A percentile compares a stretch with the other conserved stretches of the same genome.
Conservation (phyloP, 2,329 filamentous ascomycete species). For the Nothophoma quercina region DNA sequence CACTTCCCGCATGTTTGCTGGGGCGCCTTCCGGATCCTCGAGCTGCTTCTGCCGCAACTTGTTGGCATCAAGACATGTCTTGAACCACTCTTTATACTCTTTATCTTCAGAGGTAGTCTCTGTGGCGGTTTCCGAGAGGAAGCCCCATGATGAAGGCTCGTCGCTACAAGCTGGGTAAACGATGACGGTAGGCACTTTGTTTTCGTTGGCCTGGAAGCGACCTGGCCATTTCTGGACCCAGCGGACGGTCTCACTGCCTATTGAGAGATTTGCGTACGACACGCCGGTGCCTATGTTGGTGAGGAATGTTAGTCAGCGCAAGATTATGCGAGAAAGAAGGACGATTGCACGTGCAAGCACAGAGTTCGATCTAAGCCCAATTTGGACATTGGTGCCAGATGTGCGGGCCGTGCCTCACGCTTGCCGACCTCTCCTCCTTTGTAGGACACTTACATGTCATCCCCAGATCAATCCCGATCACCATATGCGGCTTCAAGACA, state of each 20-base stretch:
- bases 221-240: slow-evolving; percentile 62
- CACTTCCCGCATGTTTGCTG: slow-evolving; percentile 43
- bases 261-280: slow-evolving; percentile 45
- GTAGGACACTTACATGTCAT: neutral
- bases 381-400: too few species aligned
- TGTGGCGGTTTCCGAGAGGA: neutral
- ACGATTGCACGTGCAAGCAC: too few species aligned
- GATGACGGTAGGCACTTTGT: slow-evolving; percentile 63
- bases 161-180: slow-evolving; percentile 48
- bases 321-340: too few species aligned
- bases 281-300: slow-evolving; percentile 38
- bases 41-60: slow-evolving; percentile 49
- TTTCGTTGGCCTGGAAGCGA: slow-evolving; percentile 60
- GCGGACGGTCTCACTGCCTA: slow-evolving; percentile 40
- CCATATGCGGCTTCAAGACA: slow-evolving; percentile 20
- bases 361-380: too few species aligned
- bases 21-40: slow-evolving; percentile 55
- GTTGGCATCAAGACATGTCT: slow-evolving; percentile 25
- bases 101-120: neutral
- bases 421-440: neutral
- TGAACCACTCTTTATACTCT: slow-evolving; percentile 27
- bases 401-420: too few species aligned
- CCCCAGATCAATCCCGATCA: neutral
- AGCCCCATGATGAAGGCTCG: neutral
- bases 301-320: too few species aligned